Evolutionary conservation across 495 filamentous ascomycete species (phyloP).

Genomic region (Neurospora intermedia): DNA sequence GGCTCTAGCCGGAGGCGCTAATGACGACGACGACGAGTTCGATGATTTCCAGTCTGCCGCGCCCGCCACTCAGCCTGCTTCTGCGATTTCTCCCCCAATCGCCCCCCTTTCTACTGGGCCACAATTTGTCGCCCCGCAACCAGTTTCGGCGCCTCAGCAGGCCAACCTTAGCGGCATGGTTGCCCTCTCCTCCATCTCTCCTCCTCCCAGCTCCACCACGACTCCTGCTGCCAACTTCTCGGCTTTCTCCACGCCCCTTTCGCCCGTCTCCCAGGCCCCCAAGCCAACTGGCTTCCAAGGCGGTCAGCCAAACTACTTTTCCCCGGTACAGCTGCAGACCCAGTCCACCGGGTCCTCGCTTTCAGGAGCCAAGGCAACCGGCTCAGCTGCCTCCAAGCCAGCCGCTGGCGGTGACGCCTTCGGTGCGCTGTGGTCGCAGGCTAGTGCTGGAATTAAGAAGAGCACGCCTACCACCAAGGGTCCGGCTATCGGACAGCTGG

Average conservation of each 20-base stretch:
- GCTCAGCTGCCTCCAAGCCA: constrained; percentile 39
- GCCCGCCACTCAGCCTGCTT: constrained; percentile 33
- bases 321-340: constrained; percentile 50
- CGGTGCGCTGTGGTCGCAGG: constrained; percentile 70
- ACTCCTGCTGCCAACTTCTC: constrained; percentile 44
- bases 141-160: constrained; percentile 68
- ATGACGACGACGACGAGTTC: constrained; percentile 86
- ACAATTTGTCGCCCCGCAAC: constrained; percentile 71
- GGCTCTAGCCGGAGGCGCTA: constrained; percentile 31
- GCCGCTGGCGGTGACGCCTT: constrained; percentile 67
- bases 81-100: constrained; percentile 37
- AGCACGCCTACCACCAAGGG: constrained; percentile 44
- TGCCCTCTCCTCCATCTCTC: constrained; percentile 70
- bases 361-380: constrained; percentile 9
- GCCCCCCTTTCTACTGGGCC: constrained; percentile 57
- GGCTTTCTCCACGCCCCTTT: constrained; percentile 40
- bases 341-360: constrained; percentile 17
- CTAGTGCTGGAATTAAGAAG: constrained; percentile 74
- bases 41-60: constrained; percentile 97
- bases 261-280: constrained; percentile 34
- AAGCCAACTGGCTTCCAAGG: constrained; percentile 65
- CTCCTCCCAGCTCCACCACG: constrained; percentile 47
- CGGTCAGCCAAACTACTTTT: constrained; percentile 85
- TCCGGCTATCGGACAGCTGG: constrained; percentile 80
- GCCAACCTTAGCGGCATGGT: constrained; percentile 70